A percentile compares a stretch with the other conserved stretches of the same genome.
Conservation (phyloP, 202 grass and related monocot species). For the Panicum hallii region DNA sequence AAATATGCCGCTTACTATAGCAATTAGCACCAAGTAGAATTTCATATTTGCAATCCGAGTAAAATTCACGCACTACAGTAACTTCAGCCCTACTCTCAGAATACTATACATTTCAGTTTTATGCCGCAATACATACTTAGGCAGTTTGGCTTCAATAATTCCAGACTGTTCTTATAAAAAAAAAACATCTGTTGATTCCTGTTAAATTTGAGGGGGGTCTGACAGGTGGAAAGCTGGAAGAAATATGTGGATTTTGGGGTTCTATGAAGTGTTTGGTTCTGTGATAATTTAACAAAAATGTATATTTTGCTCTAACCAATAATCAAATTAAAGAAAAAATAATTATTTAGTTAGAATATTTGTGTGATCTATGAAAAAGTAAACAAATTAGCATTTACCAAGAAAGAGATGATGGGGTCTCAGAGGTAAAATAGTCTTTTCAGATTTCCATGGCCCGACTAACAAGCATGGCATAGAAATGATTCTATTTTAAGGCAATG, state of each 20-base stretch:
- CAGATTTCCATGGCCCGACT: not conserved
- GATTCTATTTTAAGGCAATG: slow-evolving; percentile 2
- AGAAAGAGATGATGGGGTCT: not conserved
- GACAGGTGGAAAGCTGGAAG: not conserved
- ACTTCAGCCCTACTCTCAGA: not conserved
- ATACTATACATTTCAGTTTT: not conserved
- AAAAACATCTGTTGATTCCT: not conserved
- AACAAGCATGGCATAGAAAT: not conserved
- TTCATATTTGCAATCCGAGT: not conserved
- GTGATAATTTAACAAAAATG: not conserved
- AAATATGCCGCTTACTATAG: not conserved
- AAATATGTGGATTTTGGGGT: not conserved
- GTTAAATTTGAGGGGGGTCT: not conserved
- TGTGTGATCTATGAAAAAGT: not conserved
- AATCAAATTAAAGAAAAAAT: not conserved
- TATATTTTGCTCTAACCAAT: not conserved
- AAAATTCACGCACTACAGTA: not conserved
- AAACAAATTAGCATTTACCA: not conserved
- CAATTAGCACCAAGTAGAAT: slow-evolving; percentile 23
- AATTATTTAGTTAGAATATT: not conserved
- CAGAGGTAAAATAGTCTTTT: not conserved
- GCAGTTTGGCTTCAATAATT: not conserved
- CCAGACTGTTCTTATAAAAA: too few species aligned
- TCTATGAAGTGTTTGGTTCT: not conserved
- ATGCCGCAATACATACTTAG: not conserved